Base-by-base conservation (phyloP, 495 filamentous ascomycete genomes). In the Tetracladium setigerum region DNA sequence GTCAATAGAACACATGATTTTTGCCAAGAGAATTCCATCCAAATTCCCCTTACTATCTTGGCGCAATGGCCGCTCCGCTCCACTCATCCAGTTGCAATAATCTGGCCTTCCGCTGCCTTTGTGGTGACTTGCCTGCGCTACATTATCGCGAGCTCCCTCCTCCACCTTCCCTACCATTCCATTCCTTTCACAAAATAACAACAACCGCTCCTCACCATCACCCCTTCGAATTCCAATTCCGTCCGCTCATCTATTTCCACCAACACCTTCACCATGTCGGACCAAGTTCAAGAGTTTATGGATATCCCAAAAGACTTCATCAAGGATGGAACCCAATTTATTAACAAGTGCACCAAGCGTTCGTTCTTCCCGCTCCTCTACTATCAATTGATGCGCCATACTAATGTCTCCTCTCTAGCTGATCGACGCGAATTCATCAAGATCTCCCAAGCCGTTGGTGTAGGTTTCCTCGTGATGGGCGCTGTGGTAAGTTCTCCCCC, bases 381-480 rank as follows among this genome's bases (percentile, higher is more conserved):
- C 9, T 13, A 31, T 19, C 17, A 15, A 11, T 18, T 14, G 11
- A 10, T 15, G 36, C 15, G 31, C 43, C 46, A 2, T 46, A 24
- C 46, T 54, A 32, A 55, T 31, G 30, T 7, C 14, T 7, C 9
- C 34, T 19, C 14, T 58, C 40, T 45, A 84, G 77, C 89, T 58
- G 89, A 95, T 67, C 78, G 78, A 64, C 74, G 81, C 49, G 89
- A 95, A 60, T 97, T 95, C 71, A 77, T 95, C 60, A 89, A 92
- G 73, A 92, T 98, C 67, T 88, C 79, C 59, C 89, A 95, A 67
- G 91, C 92, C 50, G 92, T 98, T 50, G 92, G 91, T 55, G 83
- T 95, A 55, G 88, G 88, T 39, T 94, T 95, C 69, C 60, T 94
- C 24, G 79, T 91, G 35, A 92, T 94, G 86, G 86, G 83, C 55